Percentiles rank a stretch among this genome's conserved stretches.
phyloP scores from a whole-genome alignment of 495 filamentous ascomycete species.

The Penicillium macrosclerotiorum region DNA sequence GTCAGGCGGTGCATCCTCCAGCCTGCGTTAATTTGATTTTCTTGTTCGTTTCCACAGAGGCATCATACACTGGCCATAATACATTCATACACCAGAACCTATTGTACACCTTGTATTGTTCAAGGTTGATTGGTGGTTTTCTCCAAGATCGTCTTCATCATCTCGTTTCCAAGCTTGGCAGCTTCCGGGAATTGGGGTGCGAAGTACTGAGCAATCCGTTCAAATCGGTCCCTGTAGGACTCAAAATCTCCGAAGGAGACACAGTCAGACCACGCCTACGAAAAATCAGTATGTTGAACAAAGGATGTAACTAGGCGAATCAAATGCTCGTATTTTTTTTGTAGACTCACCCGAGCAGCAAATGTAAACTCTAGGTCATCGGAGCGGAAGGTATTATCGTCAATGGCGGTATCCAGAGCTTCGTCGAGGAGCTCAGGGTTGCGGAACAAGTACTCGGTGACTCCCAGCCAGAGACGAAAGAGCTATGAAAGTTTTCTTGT shows the following conservation, averaged over 20 bases:
- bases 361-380: slow-evolving; percentile 98
- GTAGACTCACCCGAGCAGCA: slow-evolving; percentile 67
- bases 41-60: no score
- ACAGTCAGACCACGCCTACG: slow-evolving; percentile 85
- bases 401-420: slow-evolving; percentile 76
- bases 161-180: slow-evolving; percentile 82
- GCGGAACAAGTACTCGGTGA: slow-evolving; percentile 95
- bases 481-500: slow-evolving; percentile 57
- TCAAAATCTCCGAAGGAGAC: slow-evolving; percentile 89
- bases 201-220: slow-evolving; percentile 87
- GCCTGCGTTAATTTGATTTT: no score
- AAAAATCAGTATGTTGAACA: slow-evolving; percentile 1
- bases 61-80: slow-evolving; percentile 1
- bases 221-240: slow-evolving; percentile 83
- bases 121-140: slow-evolving; percentile 51
- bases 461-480: slow-evolving; percentile 96
- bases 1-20: no score
- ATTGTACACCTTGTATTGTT: slow-evolving; percentile 4
- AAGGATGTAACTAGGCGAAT: background rate
- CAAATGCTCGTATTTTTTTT: background rate
- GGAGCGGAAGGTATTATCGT: slow-evolving; percentile 81
- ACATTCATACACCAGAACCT: background rate
- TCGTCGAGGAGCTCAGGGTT: slow-evolving; percentile 81
- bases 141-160: slow-evolving; percentile 94
- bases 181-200: slow-evolving; percentile 83